Percentiles rank a stretch among this genome's conserved stretches.
phyloP scores from a whole-genome alignment of 2,329 filamentous ascomycete genomes.

The Aspergillus sp. region DNA sequence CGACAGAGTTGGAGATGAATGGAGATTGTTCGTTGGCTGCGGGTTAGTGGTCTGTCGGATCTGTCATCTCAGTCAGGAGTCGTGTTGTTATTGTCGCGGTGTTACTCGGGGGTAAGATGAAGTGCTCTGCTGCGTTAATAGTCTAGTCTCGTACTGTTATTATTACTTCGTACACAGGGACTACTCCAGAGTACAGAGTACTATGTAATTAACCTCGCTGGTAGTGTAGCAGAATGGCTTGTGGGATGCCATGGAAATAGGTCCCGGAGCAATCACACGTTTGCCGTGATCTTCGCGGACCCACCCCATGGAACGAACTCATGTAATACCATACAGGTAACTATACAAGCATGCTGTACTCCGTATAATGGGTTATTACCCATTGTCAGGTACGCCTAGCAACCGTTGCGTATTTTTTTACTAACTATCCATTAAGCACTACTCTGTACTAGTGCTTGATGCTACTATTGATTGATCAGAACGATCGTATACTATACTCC shows the following conservation, averaged over 20 bases:
- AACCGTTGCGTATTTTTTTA: no score
- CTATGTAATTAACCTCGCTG: no score
- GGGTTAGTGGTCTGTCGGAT: background rate
- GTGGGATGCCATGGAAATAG: background rate
- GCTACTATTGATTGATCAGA: no score
- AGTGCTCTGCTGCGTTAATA: background rate
- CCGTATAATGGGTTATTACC: background rate
- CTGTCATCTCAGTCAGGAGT: background rate
- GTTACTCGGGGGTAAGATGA: no score
- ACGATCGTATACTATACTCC: no score
- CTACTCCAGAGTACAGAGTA: no score
- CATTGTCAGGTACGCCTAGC: background rate
- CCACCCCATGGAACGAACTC: conserved; percentile 16
- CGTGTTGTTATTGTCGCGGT: no score
- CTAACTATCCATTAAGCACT: no score
- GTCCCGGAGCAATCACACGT: background rate
- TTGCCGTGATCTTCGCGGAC: conserved; percentile 12
- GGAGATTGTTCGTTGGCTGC: background rate
- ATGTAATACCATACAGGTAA: background rate
- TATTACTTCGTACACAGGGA: background rate
- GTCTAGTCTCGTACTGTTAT: background rate
- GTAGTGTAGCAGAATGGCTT: no score
- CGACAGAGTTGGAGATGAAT: background rate
- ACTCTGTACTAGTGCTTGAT: background rate
- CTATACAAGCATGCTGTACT: background rate